These are phyloP conservation scores for Cordyceps militaris DNA, from an alignment of 2,329 filamentous ascomycete genomes.

Conservation along the genomic window DNA sequence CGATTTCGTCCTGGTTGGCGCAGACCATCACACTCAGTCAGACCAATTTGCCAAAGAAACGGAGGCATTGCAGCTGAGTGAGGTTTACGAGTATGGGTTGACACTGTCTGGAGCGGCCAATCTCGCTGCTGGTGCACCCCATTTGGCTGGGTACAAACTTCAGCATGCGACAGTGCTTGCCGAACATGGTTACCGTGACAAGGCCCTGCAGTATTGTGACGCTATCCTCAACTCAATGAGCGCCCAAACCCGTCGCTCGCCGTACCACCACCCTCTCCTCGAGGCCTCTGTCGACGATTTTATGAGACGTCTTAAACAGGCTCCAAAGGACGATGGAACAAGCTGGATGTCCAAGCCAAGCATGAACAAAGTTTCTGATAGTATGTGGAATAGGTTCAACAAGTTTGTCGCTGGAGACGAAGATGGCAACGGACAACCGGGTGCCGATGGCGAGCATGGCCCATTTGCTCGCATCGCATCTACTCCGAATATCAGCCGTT, in stretches of 20 bases:
- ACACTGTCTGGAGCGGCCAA: slow-evolving; percentile 55
- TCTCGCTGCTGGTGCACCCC: slow-evolving; percentile 57
- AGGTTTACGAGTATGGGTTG: slow-evolving; percentile 87
- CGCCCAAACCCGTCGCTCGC: slow-evolving; percentile 73
- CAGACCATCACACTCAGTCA: slow-evolving; percentile 66
- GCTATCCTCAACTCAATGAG: slow-evolving; percentile 69
- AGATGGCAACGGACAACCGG: slow-evolving; percentile 53
- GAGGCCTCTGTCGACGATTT: slow-evolving; percentile 77
- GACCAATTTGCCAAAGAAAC: slow-evolving; percentile 71
- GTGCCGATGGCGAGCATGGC: slow-evolving; percentile 56
- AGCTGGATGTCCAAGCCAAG: slow-evolving; percentile 94
- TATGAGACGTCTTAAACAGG: slow-evolving; percentile 72
- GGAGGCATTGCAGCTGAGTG: slow-evolving; percentile 86
- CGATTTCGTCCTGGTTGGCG: slow-evolving; percentile 77
- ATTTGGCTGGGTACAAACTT: slow-evolving; percentile 86
- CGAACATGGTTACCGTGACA: slow-evolving; percentile 72
- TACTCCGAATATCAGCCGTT: slow-evolving; percentile 66
- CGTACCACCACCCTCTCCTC: slow-evolving; percentile 74
- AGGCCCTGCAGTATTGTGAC: slow-evolving; percentile 89
- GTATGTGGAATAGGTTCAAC: slow-evolving; percentile 87
- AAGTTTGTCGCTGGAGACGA: slow-evolving; percentile 95
- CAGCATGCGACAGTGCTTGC: slow-evolving; percentile 79
- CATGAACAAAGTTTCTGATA: slow-evolving; percentile 91
- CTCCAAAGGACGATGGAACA: slow-evolving; percentile 70
- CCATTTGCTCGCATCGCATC: slow-evolving; percentile 77